Evolutionary conservation across 805 yeast genomes (phyloP), one percentile per base, ranked within the genome.

Genomic region (Brettanomyces nanus): DNA sequence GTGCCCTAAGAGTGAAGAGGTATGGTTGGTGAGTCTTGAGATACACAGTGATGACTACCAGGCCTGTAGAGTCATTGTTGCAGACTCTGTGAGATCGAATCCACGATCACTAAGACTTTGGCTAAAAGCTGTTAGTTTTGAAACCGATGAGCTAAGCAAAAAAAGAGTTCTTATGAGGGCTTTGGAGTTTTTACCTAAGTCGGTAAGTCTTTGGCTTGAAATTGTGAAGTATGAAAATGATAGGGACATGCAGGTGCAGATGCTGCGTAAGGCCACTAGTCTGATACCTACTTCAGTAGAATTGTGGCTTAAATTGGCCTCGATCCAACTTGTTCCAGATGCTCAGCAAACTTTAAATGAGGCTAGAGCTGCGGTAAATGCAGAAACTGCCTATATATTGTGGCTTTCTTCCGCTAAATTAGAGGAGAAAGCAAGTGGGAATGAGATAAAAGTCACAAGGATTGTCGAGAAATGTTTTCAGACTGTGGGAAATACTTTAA

Each of bases 21-120:
- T 87, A 0, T 90, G 98, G 98, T 56, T 89, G 6, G 95, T 85
- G 45, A 80, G 72, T 51, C 63, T 90, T 5, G 66, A 85, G 33
- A 59, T 89, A 10, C 77, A 85, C 51, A 58, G 58, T 3, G 51
- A 56, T 7, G 70, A 73, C 33, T 19, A 56, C 2, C 60, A 58
- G 30, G 53, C 68, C 13, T 71, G 84, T 36, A 78, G 74, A 50
- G 59, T 66, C 1, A 66, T 87, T 10, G 77, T 79, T 2, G 71
- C 81, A 0, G 77, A 80, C 33, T 95, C 84, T 0, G 68, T 89
- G 2, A 61, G 64, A 38, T 67, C 60, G 46, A 73, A 78, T 42
- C 69, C 76, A 0, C 61, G 58, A 25, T 77, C 87, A 3, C 66
- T 75, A 23, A 62, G 63, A 28, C 62, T 90, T 10, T 92, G 98